Conservation (phyloP, 2,329 filamentous ascomycete genomes). For the Sarocladium kiliense region DNA sequence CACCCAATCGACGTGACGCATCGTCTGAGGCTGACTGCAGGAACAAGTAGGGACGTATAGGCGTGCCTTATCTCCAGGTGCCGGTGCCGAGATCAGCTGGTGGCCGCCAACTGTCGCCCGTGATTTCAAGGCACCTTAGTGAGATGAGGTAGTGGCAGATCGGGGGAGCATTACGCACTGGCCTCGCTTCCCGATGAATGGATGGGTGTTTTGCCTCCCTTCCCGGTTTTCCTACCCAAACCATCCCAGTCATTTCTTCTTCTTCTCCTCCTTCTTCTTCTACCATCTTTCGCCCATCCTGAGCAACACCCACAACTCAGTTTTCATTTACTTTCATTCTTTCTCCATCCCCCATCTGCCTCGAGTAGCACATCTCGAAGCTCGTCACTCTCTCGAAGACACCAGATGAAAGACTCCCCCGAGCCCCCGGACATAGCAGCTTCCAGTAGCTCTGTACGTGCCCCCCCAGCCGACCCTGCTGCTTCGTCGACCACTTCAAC, state of each 20-base stretch:
- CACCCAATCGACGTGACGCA: neutral
- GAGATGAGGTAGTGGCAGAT: no score
- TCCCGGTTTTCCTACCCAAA: neutral
- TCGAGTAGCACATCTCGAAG: neutral
- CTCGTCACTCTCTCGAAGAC: neutral
- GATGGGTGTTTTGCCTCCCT: neutral
- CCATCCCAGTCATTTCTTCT: no score
- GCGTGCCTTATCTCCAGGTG: no score
- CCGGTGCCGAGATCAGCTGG: neutral
- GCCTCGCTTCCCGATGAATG: neutral
- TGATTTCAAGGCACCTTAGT: no score
- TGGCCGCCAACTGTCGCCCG: no score
- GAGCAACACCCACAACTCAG: neutral
- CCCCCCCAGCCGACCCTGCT: neutral
- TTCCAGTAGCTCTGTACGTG: neutral
- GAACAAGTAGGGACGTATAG: no score
- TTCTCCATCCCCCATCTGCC: neutral
- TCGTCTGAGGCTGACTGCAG: no score
- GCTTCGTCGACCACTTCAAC: neutral
- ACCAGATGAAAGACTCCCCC: slow-evolving; percentile 2
- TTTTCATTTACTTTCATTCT: neutral
- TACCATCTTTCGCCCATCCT: neutral
- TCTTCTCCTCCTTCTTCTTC: no score
- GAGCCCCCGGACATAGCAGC: slow-evolving; percentile 6
- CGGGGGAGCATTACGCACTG: slow-evolving; percentile 2